Base-by-base conservation (phyloP, 768 basidiomycete genomes). In the Phylloporus rhodoxanthus region DNA sequence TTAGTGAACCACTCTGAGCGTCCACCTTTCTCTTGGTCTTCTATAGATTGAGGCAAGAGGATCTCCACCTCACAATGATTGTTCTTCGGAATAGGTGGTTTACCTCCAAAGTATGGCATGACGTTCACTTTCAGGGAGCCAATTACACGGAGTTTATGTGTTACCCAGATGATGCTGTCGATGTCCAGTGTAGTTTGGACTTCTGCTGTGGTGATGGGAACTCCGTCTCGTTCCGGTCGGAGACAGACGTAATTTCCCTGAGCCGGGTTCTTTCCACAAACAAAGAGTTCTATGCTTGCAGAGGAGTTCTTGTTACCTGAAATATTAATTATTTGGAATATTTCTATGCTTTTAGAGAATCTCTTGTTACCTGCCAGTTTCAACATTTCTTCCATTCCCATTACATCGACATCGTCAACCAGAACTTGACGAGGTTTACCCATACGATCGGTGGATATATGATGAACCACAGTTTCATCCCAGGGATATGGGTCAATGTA, bases 81-180 rank as follows among this genome's bases (percentile, higher is more conserved):
- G 33, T 53, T 53, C 13, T 29, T 53, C 0, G 38, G 33, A 36
- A 53, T 53, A 1, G 43, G 39, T 3, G 46, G 34, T 39, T 43
- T 52, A 4, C 38, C 39, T 11, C 19, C 42, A 17, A 53, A 36
- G 15, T 45, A 49, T 9, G 52, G 52, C 14, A 45, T 23, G 7
- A 53, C 14, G 14, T 53, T 41, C 1, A 49, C 33, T 20, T 45
- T 53, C 1, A 53, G 30, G 5, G 32, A 50, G 1, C 47, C 20
- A 19, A 0, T 1, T 2, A 53, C 38, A 30, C n/a, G 52, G 2
- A 53, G 38, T 2, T 30, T 0, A 8, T 45, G 38, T 3, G 43
- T 53, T 0, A 53, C 21, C 38, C 43, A 53, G 11, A 53, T 53
- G 13, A 53, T 21, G 15, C 47, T 49, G 28, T 53, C 39, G 3